Evolutionary conservation across 805 yeast genomes (phyloP), one percentile per base, ranked within the genome.

Genomic region (Pichia rugopelliculosa): DNA sequence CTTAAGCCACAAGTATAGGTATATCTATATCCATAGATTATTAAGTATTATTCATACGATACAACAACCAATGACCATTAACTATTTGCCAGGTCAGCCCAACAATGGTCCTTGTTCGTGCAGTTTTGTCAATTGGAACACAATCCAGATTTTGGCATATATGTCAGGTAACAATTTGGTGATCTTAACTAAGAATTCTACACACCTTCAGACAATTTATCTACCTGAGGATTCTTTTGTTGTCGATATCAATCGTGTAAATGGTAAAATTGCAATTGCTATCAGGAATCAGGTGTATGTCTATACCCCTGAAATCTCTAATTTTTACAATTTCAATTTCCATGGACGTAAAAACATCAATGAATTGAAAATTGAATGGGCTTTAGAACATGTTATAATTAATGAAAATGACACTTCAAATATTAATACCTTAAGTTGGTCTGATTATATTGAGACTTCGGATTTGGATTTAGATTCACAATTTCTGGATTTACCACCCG

Each of bases 151-250:
- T 2, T 66, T 85, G 30, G 80, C 80, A 1, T 91, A 91, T 61
- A 85, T 89, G 49, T 87, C 96, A 1, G 97, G 96, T 0, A 88
- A 88, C 66, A 88, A 87, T 61, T 70, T 91, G 54, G 84, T 91
- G 30, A 74, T 85, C 5, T 60, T 82, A 3, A 71, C 83, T 8
- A 73, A 76, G 50, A 69, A 73, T 41, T 68, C 73, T 49, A 64
- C 67, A 22, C 67, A 83, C 51, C 65, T 89, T 17, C 98, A 91
- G 63, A 88, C 96, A 0, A 67, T 88, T 1, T 85, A 85, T 56
- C 68, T 88, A 21, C 80, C 79, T 11, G 52, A 68, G 2, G 96
- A 87, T 58, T 82, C 91, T 17, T 58, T 59, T 22, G 79, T 84
- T 1, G 80, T 89, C 4, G 83, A 80, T 49, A 72, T 90, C 41